These are phyloP conservation scores for Hericium alpestre DNA, from an alignment of 768 basidiomycete species.

Conservation along the genomic window DNA sequence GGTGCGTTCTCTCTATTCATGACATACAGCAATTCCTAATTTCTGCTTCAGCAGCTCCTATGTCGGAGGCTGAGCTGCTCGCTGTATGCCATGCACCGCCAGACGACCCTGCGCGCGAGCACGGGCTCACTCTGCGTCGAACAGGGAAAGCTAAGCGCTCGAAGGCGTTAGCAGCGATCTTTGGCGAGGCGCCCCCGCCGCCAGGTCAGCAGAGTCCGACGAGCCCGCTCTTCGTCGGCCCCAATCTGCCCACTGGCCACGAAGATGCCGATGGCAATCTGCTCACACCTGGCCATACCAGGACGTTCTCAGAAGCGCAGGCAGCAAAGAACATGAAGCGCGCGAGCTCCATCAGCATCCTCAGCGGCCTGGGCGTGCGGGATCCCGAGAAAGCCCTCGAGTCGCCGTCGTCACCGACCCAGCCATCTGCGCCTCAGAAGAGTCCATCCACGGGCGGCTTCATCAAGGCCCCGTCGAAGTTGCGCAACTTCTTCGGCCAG, in stretches of 20 bases:
- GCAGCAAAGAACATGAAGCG: constrained; percentile 60
- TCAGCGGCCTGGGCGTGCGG: constrained; percentile 87
- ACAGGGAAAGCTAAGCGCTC: constrained; percentile 30
- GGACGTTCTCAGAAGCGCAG: background rate
- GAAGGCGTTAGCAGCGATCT: constrained; percentile 34
- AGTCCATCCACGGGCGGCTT: constrained; percentile 6
- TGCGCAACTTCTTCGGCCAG: constrained; percentile 96
- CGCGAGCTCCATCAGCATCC: constrained; percentile 88
- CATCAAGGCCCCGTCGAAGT: constrained; percentile 48
- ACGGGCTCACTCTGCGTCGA: constrained; percentile 65
- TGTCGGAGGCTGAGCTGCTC: constrained; percentile 74
- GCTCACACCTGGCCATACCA: background rate
- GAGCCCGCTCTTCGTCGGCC: constrained; percentile 16
- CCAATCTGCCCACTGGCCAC: constrained; percentile 3
- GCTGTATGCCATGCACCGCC: constrained; percentile 75
- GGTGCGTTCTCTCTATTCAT: constrained; percentile 28
- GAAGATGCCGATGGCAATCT: constrained; percentile 31
- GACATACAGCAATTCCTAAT: constrained; percentile 1
- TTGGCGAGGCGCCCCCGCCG: constrained; percentile 31
- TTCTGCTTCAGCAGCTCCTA: constrained; percentile 45
- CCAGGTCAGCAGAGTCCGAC: constrained; percentile 21
- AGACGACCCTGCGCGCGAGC: constrained; percentile 69
- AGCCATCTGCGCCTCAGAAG: constrained; percentile 27
- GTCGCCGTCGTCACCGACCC: constrained; percentile 39
- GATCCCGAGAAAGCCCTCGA: constrained; percentile 62